Evolutionary conservation across 768 basidiomycete genomes (phyloP).

Genomic region (Russula griseocarnosa): DNA sequence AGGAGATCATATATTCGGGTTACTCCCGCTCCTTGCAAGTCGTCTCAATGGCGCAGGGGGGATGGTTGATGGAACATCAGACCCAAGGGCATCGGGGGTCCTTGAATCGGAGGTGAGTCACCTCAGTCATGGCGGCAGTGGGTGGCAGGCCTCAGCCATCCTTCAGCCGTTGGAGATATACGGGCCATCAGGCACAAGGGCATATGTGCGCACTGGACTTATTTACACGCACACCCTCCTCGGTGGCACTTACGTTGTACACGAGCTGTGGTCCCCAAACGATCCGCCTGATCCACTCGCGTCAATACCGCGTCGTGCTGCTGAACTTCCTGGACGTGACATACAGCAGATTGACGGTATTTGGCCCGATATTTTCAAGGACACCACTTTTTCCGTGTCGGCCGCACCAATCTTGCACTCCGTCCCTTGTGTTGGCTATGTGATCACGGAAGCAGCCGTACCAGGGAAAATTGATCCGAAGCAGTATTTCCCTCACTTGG

Average conservation of each 20-base stretch:
- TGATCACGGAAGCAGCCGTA: slow-evolving; percentile 63
- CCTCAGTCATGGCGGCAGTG: background rate
- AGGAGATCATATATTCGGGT: slow-evolving; percentile 83
- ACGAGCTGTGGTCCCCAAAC: slow-evolving; percentile 66
- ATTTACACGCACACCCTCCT: slow-evolving; percentile 66
- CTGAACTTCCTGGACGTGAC: slow-evolving; percentile 65
- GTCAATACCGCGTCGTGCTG: slow-evolving; percentile 42
- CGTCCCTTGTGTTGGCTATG: slow-evolving; percentile 77
- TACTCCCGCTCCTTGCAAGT: slow-evolving; percentile 63
- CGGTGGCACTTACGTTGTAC: slow-evolving; percentile 67
- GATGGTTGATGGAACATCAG: slow-evolving; percentile 51
- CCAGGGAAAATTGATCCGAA: slow-evolving; percentile 74
- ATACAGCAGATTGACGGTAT: slow-evolving; percentile 54
- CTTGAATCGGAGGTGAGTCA: slow-evolving; percentile 19
- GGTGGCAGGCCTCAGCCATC: slow-evolving; percentile 5
- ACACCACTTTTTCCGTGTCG: slow-evolving; percentile 55
- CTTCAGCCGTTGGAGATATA: slow-evolving; percentile 74
- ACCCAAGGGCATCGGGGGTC: slow-evolving; percentile 46
- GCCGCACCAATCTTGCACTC: slow-evolving; percentile 79
- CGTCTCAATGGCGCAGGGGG: slow-evolving; percentile 75
- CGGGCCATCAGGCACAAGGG: slow-evolving; percentile 78
- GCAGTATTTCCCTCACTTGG: slow-evolving; percentile 62
- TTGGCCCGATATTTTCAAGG: slow-evolving; percentile 64
- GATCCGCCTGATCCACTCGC: slow-evolving; percentile 43
- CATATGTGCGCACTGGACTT: slow-evolving; percentile 69